Percentiles rank a stretch among this genome's conserved stretches.
Conservation (phyloP, 495 filamentous ascomycete genomes). For the Trichoderma erinaceum region DNA sequence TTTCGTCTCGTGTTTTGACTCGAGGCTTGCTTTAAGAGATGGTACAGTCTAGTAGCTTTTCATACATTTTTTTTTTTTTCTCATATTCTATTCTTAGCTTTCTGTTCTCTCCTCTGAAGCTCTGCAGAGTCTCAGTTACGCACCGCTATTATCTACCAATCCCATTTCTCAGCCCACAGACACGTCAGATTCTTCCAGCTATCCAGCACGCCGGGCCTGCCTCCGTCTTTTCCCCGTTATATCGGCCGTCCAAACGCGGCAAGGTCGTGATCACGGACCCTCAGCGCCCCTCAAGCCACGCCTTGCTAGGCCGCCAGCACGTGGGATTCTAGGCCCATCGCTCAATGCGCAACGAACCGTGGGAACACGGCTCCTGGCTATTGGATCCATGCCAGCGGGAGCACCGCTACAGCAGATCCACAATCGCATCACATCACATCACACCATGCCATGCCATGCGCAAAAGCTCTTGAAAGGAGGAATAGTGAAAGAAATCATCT, state of each 20-base stretch:
- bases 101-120: background rate
- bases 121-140: too few species aligned
- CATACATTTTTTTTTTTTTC: background rate
- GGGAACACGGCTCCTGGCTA: background rate
- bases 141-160: too few species aligned
- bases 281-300: background rate
- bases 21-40: too few species aligned
- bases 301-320: constrained; percentile 1
- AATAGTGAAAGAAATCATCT: too few species aligned
- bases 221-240: background rate
- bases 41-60: background rate
- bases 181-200: background rate
- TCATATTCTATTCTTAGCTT: background rate
- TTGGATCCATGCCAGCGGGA: background rate
- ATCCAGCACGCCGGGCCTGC: background rate
- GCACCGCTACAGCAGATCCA: background rate
- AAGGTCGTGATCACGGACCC: background rate
- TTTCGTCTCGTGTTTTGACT: background rate
- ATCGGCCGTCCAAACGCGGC: background rate
- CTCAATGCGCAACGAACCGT: background rate
- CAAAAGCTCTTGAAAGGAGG: too few species aligned
- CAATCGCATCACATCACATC: background rate
- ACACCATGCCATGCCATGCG: too few species aligned
- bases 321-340: constrained; percentile 4
- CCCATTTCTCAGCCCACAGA: background rate